A percentile compares a stretch with the other conserved stretches of the same genome.
Evolutionary conservation across 805 yeast species (phyloP).

Genomic region (Metschnikowia dekortorum): DNA sequence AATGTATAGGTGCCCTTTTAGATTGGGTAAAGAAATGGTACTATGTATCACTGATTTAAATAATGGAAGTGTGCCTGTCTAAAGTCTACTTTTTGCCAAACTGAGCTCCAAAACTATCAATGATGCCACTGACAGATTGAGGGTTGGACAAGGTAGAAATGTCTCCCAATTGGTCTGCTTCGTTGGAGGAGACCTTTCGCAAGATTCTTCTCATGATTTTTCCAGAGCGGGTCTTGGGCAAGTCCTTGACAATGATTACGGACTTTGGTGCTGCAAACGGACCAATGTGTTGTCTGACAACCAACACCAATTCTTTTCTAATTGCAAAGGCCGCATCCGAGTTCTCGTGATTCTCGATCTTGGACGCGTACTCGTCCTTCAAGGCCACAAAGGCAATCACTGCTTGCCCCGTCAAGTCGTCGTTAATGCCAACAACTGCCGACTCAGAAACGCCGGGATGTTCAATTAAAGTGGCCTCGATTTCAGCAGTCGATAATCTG

Average conservation of each 20-base stretch:
- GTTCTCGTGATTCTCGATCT: conserved; percentile 25
- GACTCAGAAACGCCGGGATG: conserved; percentile 67
- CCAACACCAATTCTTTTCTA: conserved; percentile 60
- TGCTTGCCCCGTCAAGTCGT: conserved; percentile 83
- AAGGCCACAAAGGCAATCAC: conserved; percentile 78
- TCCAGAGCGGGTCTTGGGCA: conserved; percentile 85
- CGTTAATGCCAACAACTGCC: conserved; percentile 81
- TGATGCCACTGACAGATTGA: conserved; percentile 62
- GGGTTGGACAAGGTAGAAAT: conserved; percentile 76
- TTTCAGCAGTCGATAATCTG: conserved; percentile 84
- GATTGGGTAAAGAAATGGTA: too few relatives aligned
- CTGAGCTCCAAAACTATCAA: conserved; percentile 38
- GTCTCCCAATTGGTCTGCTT: conserved; percentile 79
- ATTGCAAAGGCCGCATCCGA: conserved; percentile 47
- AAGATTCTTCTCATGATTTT: conserved; percentile 84
- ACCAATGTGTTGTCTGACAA: conserved; percentile 76
- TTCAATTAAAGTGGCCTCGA: conserved; percentile 77
- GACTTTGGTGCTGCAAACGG: conserved; percentile 84
- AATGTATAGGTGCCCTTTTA: too few relatives aligned
- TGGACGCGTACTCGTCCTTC: conserved; percentile 43
- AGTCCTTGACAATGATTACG: conserved; percentile 66
- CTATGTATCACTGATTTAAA: too few relatives aligned
- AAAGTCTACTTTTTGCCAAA: conserved; percentile 35
- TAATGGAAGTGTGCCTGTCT: too few relatives aligned
- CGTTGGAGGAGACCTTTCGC: conserved; percentile 70